A percentile compares a stretch with the other conserved stretches of the same genome.
Conservation (phyloP, 352 stramenopile genomes). For the Globisporangium carolinianum region DNA sequence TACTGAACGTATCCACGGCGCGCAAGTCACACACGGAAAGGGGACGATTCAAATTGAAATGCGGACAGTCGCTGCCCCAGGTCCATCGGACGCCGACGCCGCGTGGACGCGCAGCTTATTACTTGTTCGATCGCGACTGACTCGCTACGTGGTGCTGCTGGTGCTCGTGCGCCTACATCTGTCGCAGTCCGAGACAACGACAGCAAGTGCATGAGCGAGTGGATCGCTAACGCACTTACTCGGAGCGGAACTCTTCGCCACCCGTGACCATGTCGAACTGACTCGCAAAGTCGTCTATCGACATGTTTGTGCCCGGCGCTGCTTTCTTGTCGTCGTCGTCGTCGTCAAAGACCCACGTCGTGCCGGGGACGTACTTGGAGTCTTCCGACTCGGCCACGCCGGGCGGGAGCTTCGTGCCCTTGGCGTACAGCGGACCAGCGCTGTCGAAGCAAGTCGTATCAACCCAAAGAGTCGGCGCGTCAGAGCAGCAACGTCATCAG, state of each 20-base stretch:
- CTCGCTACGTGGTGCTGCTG: too few species aligned
- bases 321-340: conserved; percentile 65
- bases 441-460: conserved; percentile 16
- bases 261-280: conserved; percentile 86
- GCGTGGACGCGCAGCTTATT: too few species aligned
- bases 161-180: too few species aligned
- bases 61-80: too few species aligned
- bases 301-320: conserved; percentile 27
- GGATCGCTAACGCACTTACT: conserved; percentile 24
- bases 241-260: conserved; percentile 81
- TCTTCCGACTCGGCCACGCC: conserved; percentile 48
- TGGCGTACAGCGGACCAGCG: conserved; percentile 76
- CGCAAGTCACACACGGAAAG: too few species aligned
- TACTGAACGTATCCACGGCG: too few species aligned
- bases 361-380: conserved; percentile 84
- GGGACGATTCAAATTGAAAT: too few species aligned
- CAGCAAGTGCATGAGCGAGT: background rate
- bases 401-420: conserved; percentile 63
- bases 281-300: conserved; percentile 83
- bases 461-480: too few species aligned
- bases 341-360: conserved; percentile 87
- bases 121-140: too few species aligned
- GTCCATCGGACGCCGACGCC: too few species aligned
- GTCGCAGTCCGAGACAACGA: too few species aligned
- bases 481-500: background rate